A percentile compares a stretch with the other conserved stretches of the same genome.
These are phyloP conservation scores for Deinandra increscens DNA, from an alignment of 129 eudicot genomes.

Conservation along the genomic window DNA sequence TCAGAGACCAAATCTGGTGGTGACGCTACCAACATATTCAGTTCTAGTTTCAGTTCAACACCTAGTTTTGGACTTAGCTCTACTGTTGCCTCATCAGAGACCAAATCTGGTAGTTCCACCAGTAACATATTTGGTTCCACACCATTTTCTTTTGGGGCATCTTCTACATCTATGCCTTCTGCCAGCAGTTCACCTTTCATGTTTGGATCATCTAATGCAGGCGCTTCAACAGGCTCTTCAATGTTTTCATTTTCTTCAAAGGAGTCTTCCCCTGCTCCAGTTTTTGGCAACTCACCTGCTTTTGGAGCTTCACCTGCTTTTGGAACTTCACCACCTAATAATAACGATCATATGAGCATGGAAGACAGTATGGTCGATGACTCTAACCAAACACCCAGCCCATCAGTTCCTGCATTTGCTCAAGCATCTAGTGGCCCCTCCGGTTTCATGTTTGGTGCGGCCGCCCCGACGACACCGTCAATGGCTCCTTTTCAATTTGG, in stretches of 20 bases:
- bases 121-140: slow-evolving; percentile 43
- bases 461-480: slow-evolving; percentile 31
- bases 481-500: slow-evolving; percentile 59
- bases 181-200: slow-evolving; percentile 33
- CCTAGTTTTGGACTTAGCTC: slow-evolving; percentile 29
- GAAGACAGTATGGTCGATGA: slow-evolving; percentile 98
- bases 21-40: slow-evolving; percentile 39
- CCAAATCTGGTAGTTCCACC: slow-evolving; percentile 26
- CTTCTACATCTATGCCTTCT: slow-evolving; percentile 37
- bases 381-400: slow-evolving; percentile 52
- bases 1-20: slow-evolving; percentile 24
- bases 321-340: slow-evolving; percentile 32
- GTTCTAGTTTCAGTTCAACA: slow-evolving; percentile 32
- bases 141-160: slow-evolving; percentile 52
- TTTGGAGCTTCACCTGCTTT: slow-evolving; percentile 32
- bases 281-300: slow-evolving; percentile 45
- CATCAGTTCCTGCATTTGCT: slow-evolving; percentile 53
- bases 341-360: slow-evolving; percentile 62
- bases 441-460: slow-evolving; percentile 57
- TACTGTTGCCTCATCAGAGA: slow-evolving; percentile 21
- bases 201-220: slow-evolving; percentile 43
- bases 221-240: slow-evolving; percentile 51
- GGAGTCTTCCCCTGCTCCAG: slow-evolving; percentile 35
- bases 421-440: slow-evolving; percentile 41
- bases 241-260: slow-evolving; percentile 45